Evolutionary conservation across 371 early-diverging fungal species (phyloP).

Genomic region (Quaeritorhiza haematococci): DNA sequence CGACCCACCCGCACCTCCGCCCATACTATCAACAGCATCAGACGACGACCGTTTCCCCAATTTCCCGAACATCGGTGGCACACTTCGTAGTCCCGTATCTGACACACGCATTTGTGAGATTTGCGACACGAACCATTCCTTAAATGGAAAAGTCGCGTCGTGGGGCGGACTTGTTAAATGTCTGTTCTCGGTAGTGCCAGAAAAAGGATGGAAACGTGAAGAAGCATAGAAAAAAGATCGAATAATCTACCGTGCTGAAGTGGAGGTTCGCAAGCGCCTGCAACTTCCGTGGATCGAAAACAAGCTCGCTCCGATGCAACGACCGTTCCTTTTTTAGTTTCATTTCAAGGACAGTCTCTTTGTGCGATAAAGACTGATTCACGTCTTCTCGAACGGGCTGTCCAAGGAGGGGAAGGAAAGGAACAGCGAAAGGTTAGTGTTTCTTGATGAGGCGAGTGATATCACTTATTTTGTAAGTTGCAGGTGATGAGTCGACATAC

Average conservation of each 20-base stretch:
- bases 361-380: conserved; percentile 9
- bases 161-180: background rate
- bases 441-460: too few relatives aligned
- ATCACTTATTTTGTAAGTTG: too few relatives aligned
- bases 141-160: too few relatives aligned
- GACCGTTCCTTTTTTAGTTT: conserved; percentile 74
- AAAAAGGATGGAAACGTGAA: background rate
- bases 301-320: conserved; percentile 70
- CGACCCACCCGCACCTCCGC: too few relatives aligned
- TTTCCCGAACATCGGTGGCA: conserved; percentile 7
- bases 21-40: too few relatives aligned
- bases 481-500: too few relatives aligned
- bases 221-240: background rate
- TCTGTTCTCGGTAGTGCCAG: background rate
- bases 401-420: too few relatives aligned
- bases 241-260: conserved; percentile 65
- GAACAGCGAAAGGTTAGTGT: too few relatives aligned
- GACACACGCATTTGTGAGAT: conserved; percentile 21
- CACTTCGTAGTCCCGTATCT: conserved; percentile 7
- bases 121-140: conserved; percentile 73
- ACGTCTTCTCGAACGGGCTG: background rate
- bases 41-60: too few relatives aligned
- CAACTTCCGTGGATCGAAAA: conserved; percentile 76
- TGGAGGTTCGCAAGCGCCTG: conserved; percentile 71
- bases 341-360: conserved; percentile 75